Conservation (phyloP, 1,284 basidiomycete species). For the Spongispora temasekensis region DNA sequence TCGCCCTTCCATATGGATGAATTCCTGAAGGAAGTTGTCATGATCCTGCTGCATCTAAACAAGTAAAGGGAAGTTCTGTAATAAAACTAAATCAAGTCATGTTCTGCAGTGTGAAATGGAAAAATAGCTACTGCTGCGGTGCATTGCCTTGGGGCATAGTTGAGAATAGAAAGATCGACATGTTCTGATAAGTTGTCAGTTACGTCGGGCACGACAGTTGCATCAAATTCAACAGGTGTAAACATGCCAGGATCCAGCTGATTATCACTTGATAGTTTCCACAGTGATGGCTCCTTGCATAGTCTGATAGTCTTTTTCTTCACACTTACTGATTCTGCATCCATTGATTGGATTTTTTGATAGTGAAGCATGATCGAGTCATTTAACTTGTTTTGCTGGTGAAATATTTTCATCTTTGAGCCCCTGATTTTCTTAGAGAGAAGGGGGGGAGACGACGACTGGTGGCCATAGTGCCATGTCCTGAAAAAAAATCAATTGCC, state of each 20-base stretch:
- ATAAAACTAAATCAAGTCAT: not conserved
- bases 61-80: slow-evolving; percentile 1
- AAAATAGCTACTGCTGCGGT: not conserved
- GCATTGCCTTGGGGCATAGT: not conserved
- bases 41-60: slow-evolving; percentile 2
- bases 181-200: not conserved
- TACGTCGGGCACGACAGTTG: not conserved
- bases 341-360: not conserved
- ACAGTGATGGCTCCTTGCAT: not conserved
- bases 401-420: not conserved
- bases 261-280: not conserved
- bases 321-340: not conserved
- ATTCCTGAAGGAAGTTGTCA: slow-evolving; percentile 3
- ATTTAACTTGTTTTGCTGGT: not conserved
- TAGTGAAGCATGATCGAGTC: not conserved
- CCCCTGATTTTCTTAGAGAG: not conserved
- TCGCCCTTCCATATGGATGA: slow-evolving; percentile 2
- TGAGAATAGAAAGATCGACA: not conserved
- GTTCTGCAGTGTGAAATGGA: not conserved
- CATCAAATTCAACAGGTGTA: not conserved
- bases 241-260: not conserved
- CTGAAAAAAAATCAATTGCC: not conserved
- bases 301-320: not conserved
- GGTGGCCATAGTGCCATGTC: not conserved
- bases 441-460: not conserved